phyloP scores from a whole-genome alignment of 139 green algal genomes.

The Chlamydomonas incerta region DNA sequence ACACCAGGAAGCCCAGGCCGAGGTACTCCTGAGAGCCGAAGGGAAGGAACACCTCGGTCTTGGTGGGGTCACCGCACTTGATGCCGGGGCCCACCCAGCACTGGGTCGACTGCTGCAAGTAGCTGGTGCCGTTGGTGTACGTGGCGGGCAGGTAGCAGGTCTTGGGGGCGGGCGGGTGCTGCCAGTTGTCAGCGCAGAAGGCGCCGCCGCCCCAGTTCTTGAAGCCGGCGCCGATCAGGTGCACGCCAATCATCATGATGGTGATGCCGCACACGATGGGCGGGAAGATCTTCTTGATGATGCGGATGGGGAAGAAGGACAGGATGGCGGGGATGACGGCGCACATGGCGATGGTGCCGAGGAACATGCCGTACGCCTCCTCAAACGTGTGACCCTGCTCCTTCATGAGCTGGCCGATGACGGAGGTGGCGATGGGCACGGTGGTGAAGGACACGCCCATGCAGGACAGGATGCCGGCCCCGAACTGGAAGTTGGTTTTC shows the following conservation, averaged over 20 bases:
- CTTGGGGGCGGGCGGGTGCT: slow-evolving; percentile 6
- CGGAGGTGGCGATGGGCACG: slow-evolving; percentile 62
- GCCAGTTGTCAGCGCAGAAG: slow-evolving; percentile 76
- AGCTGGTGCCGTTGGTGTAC: slow-evolving; percentile 28
- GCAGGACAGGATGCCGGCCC: slow-evolving; percentile 76
- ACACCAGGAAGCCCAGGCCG: slow-evolving; percentile 68
- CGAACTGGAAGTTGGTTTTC: slow-evolving; percentile 42
- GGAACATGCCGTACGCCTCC: slow-evolving; percentile 73
- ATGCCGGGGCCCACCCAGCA: slow-evolving; percentile 37
- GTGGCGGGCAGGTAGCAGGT: slow-evolving; percentile 7
- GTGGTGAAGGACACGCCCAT: slow-evolving; percentile 73
- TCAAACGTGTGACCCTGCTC: slow-evolving; percentile 51
- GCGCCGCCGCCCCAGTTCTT: slow-evolving; percentile 82
- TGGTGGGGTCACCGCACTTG: slow-evolving; percentile 46
- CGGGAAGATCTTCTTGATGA: slow-evolving; percentile 69
- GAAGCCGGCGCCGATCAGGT: slow-evolving; percentile 71
- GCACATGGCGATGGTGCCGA: slow-evolving; percentile 76
- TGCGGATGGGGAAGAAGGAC: slow-evolving; percentile 70
- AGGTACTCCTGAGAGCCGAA: slow-evolving; percentile 74
- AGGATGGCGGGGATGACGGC: slow-evolving; percentile 67
- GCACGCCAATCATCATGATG: slow-evolving; percentile 78
- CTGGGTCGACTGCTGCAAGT: neutral
- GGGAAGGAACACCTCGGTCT: slow-evolving; percentile 73
- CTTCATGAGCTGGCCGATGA: slow-evolving; percentile 42
- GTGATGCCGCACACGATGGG: slow-evolving; percentile 74